Percentiles rank a stretch among this genome's conserved stretches.
These are phyloP conservation scores for Spathaspora sp. DNA, from an alignment of 805 yeast species.

Conservation along the genomic window DNA sequence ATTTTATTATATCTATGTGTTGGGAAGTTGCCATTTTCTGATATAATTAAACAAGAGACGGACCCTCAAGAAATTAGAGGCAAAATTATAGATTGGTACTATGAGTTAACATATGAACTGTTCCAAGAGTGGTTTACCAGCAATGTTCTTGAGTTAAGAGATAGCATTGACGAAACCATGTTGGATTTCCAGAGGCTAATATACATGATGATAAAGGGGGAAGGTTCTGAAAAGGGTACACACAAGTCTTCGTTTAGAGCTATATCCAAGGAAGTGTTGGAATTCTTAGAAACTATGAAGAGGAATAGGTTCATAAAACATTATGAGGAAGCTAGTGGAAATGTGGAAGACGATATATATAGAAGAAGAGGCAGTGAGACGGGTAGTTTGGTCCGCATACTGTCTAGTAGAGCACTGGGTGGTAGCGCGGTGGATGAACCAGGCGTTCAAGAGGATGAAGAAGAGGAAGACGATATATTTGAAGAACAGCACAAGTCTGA, in stretches of 20 bases:
- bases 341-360: not conserved
- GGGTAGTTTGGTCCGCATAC: not conserved
- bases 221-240: slow-evolving; percentile 2
- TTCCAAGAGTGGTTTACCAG: slow-evolving; percentile 25
- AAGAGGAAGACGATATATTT: slow-evolving; percentile 4
- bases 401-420: not conserved
- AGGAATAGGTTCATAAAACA: slow-evolving; percentile 8
- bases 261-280: slow-evolving; percentile 15
- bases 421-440: not conserved
- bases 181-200: slow-evolving; percentile 16
- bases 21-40: slow-evolving; percentile 59
- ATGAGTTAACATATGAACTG: slow-evolving; percentile 11
- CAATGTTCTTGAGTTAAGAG: not conserved
- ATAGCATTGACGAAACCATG: slow-evolving; percentile 1
- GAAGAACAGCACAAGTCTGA: slow-evolving; percentile 4
- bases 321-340: not conserved
- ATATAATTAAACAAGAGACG: slow-evolving; percentile 11
- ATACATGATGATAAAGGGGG: slow-evolving; percentile 31
- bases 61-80: slow-evolving; percentile 28
- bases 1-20: slow-evolving; percentile 73
- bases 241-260: slow-evolving; percentile 4
- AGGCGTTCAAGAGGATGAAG: not conserved
- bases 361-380: not conserved
- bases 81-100: slow-evolving; percentile 30
- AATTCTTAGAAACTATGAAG: slow-evolving; percentile 19